Percentiles rank a stretch among this genome's conserved stretches.
Evolutionary conservation across 2,329 filamentous ascomycete species (phyloP).

Genomic region (Fusarium zealandicum): DNA sequence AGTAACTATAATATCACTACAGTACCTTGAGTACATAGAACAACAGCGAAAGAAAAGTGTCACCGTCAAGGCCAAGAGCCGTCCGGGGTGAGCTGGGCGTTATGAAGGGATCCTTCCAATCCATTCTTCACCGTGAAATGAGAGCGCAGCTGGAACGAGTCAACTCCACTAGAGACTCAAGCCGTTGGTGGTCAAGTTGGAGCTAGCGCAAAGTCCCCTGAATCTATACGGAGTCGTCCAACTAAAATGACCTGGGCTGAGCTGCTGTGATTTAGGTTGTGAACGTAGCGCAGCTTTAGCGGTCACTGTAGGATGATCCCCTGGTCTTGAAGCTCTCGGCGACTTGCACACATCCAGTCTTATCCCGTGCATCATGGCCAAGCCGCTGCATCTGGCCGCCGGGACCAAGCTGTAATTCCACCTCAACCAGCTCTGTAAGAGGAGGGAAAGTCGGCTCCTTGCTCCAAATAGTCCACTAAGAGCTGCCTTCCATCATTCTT

Average conservation of each 20-base stretch:
- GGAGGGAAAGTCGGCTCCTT: conserved; percentile 19
- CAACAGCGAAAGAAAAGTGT: conserved; percentile 1
- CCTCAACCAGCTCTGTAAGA: conserved; percentile 12
- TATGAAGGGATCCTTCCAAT: conserved; percentile 21
- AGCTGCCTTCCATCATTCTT: conserved; percentile 21
- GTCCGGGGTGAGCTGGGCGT: conserved; percentile 13
- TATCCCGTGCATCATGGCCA: conserved; percentile 31
- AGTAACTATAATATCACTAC: background rate
- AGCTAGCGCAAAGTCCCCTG: conserved; percentile 34
- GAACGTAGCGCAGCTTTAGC: conserved; percentile 14
- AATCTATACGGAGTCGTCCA: background rate
- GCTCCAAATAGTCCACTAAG: conserved; percentile 24
- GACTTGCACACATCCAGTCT: conserved; percentile 29
- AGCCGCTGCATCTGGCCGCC: conserved; percentile 24
- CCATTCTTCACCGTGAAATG: conserved; percentile 29
- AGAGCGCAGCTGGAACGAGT: conserved; percentile 28
- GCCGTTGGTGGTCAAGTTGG: conserved; percentile 31
- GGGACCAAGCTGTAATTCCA: conserved; percentile 28
- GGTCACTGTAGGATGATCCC: background rate
- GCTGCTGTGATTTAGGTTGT: background rate
- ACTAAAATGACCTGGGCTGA: conserved; percentile 21
- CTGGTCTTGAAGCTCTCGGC: conserved; percentile 29
- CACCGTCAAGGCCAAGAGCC: conserved; percentile 11
- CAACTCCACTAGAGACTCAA: conserved; percentile 26
- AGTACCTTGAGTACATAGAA: conserved; percentile 2